Evolutionary conservation across 1,284 basidiomycete species (phyloP).

Genomic region (Schizophyllum commune): DNA sequence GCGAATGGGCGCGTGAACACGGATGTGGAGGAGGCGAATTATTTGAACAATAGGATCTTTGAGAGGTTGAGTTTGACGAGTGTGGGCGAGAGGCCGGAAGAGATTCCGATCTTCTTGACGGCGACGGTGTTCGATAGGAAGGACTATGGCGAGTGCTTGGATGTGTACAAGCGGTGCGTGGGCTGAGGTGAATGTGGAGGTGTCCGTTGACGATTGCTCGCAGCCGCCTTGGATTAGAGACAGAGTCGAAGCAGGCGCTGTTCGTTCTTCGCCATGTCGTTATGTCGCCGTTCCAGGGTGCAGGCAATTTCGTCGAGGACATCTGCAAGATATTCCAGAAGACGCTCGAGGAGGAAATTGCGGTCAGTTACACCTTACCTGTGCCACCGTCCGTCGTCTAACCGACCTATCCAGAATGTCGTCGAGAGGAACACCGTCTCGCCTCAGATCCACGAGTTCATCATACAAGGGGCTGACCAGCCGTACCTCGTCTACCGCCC

Average conservation of each 20-base stretch:
- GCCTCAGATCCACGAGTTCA: constrained; percentile 27
- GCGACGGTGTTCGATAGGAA: constrained; percentile 25
- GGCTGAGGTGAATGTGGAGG: too few species aligned
- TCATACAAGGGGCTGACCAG: constrained; percentile 30
- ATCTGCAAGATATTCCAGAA: constrained; percentile 27
- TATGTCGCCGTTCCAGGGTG: constrained; percentile 35
- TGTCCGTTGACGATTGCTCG: background rate
- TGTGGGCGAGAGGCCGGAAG: constrained; percentile 17
- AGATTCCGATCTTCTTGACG: constrained; percentile 28
- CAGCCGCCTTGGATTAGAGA: constrained; percentile 25
- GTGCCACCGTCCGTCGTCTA: too few species aligned
- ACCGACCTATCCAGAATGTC: too few species aligned
- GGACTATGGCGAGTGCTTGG: constrained; percentile 26
- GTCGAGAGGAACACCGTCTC: constrained; percentile 22
- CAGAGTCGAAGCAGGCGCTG: constrained; percentile 23
- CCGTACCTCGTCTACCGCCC: constrained; percentile 30
- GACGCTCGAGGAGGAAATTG: constrained; percentile 26
- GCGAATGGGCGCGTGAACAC: constrained; percentile 28
- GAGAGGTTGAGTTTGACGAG: constrained; percentile 26
- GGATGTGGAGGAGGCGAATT: constrained; percentile 36
- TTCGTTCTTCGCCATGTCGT: constrained; percentile 30
- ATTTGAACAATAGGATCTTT: constrained; percentile 33
- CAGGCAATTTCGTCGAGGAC: constrained; percentile 22
- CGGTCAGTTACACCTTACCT: too few species aligned
- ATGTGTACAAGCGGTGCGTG: background rate